Conservation (phyloP, 345 rosid genomes). For the Kernera saxatilis region DNA sequence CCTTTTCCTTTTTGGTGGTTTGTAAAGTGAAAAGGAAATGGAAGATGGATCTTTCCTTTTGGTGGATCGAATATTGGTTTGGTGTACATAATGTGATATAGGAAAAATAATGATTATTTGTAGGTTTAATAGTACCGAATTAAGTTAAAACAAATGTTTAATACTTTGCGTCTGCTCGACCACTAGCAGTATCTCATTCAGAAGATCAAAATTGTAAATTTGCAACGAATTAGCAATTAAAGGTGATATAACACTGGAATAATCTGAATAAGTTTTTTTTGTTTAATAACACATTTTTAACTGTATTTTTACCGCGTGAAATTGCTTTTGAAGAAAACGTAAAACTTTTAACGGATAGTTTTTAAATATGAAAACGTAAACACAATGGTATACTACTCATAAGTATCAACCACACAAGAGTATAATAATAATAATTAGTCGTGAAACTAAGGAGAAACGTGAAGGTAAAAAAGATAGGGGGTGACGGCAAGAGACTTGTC, state of each 20-base stretch:
- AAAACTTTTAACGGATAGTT: too few relatives aligned
- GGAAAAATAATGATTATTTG: conserved; percentile 15
- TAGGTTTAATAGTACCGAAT: background rate
- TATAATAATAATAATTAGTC: too few relatives aligned
- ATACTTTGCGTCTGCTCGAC: background rate
- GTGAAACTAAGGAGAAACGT: conserved; percentile 27
- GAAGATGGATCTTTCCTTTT: conserved; percentile 4
- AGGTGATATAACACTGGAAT: too few relatives aligned
- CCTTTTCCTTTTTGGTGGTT: background rate
- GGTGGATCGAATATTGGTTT: conserved; percentile 4
- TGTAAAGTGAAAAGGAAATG: conserved; percentile 10
- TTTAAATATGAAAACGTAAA: background rate
- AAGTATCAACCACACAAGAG: background rate
- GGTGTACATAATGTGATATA: conserved; percentile 18
- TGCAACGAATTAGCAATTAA: too few relatives aligned
- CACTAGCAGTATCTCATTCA: background rate
- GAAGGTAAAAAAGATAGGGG: conserved; percentile 13
- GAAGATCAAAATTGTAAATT: background rate
- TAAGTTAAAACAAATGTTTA: background rate
- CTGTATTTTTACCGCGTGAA: too few relatives aligned
- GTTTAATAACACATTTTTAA: too few relatives aligned
- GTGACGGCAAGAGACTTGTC: conserved; percentile 6
- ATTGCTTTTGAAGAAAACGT: too few relatives aligned
- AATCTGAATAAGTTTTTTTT: too few relatives aligned
- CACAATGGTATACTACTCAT: background rate